Evolutionary conservation across 768 basidiomycete species (phyloP), one percentile per base, ranked within the genome.

Genomic region (Pulveroboletus sp.): DNA sequence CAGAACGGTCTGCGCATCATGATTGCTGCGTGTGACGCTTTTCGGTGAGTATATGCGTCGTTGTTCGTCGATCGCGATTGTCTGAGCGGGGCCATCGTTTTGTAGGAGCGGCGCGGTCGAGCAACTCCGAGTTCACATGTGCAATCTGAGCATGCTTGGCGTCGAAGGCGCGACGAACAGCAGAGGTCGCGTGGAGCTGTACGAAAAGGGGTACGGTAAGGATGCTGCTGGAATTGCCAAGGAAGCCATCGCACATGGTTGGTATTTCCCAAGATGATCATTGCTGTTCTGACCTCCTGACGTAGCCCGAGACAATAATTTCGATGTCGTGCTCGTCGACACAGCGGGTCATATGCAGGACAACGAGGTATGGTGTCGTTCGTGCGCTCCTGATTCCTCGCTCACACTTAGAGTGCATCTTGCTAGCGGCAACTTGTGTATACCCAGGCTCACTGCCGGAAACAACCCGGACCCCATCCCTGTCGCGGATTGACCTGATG

Each of bases 301-400:
- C 47, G 45, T 63, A 96, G 94, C 83, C 27, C 86, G 83, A 56
- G 91, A 94, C 59, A 86, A 88, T 53, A 82, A 85, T 53, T 97
- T 96, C 65, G 96, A 99, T 60, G 93, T 98, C 20, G 95, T 99
- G 6, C 75, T 99, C 38, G 92, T 99, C 60, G 96, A 99, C 66
- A 98, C 96, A 2, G 96, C 96, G 17, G 96, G 96, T 2, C 80
- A 95, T 46, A 98, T 98, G 96, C 96, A 99, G 68, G 96, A 98
- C 68, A 99, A 98, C 66, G 96, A 98, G 81, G 89, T 89, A 60
- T 27, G 76, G 41, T 13, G 10, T 30, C 16, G 37, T 10, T 45
- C 30, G 29, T 36, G 10, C 20, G 3, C 24, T 40, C 5, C 39
- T 14, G n/a, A n/a, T n/a, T n/a, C n/a, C n/a, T n/a, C n/a, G n/a